Percentiles rank a stretch among this genome's conserved stretches.
Conservation (phyloP, 2,329 filamentous ascomycete genomes). For the Hirsutella rhossiliensis region DNA sequence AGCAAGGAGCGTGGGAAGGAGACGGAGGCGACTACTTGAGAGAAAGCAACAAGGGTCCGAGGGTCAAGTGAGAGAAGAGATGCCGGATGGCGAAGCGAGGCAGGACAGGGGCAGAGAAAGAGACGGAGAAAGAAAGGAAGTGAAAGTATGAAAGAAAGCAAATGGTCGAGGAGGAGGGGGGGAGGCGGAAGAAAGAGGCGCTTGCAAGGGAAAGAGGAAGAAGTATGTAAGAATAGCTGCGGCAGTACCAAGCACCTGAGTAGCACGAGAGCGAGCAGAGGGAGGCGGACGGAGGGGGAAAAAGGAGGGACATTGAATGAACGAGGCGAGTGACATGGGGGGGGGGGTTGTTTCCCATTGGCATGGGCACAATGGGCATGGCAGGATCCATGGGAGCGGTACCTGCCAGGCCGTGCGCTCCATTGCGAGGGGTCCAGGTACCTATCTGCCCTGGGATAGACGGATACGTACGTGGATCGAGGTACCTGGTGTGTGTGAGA, state of each 20-base stretch:
- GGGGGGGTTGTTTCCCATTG: conserved; percentile 1
- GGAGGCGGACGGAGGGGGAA: conserved; percentile 7
- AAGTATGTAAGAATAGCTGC: neutral
- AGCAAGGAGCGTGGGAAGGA: conserved; percentile 1
- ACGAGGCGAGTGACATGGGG: neutral
- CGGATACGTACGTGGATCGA: no score
- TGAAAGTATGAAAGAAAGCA: neutral
- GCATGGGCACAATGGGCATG: conserved; percentile 1
- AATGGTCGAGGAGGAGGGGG: neutral
- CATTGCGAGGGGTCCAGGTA: neutral
- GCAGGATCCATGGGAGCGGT: conserved; percentile 1
- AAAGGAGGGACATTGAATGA: neutral
- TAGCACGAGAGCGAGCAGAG: conserved; percentile 4
- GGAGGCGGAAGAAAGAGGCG: conserved; percentile 3
- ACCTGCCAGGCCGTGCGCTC: conserved; percentile 1
- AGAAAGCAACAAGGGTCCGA: conserved; percentile 2
- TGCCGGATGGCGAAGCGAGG: neutral
- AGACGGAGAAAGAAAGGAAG: conserved; percentile 8
- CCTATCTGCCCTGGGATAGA: neutral
- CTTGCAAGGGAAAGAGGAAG: neutral
- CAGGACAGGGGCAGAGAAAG: neutral
- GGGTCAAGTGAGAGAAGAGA: conserved; percentile 2
- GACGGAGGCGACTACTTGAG: conserved; percentile 4
- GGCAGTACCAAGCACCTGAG: neutral
- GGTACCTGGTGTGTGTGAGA: no score